Conservation (phyloP, 495 filamentous ascomycete genomes). For the Penicillium bialowiezense region DNA sequence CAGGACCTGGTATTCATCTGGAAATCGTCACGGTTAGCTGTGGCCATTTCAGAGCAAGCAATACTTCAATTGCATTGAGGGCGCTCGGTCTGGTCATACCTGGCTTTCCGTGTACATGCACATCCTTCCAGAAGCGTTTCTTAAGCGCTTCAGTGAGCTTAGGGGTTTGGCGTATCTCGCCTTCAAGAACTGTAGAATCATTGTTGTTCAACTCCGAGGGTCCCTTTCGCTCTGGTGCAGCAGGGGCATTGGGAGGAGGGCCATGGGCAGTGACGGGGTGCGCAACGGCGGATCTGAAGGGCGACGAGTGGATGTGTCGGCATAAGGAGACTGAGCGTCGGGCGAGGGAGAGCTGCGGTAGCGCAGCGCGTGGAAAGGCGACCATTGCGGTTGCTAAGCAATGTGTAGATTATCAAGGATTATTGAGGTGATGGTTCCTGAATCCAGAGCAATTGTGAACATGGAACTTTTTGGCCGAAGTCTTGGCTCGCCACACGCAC, state of each 20-base stretch:
- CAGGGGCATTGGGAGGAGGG: constrained; percentile 76
- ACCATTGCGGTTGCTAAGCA: constrained; percentile 10
- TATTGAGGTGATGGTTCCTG: constrained; percentile 5
- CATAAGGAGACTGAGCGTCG: constrained; percentile 17
- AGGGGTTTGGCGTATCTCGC: constrained; percentile 33
- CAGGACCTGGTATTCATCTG: constrained; percentile 63
- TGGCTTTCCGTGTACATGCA: constrained; percentile 54
- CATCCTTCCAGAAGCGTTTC: constrained; percentile 84
- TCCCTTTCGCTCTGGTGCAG: constrained; percentile 50
- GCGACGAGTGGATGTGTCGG: constrained; percentile 52
- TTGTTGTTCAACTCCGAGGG: constrained; percentile 53
- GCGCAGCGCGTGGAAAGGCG: constrained; percentile 22
- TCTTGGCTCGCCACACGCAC: constrained; percentile 9
- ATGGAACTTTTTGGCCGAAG: constrained; percentile 6
- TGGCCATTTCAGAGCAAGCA: neutral
- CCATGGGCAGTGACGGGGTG: constrained; percentile 75
- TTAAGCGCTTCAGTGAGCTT: constrained; percentile 49
- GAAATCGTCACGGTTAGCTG: constrained; percentile 24
- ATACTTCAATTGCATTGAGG: neutral
- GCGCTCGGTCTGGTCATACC: constrained; percentile 39
- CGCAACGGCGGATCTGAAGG: constrained; percentile 51
- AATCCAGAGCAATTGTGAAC: neutral
- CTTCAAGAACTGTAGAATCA: constrained; percentile 48
- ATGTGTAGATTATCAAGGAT: neutral
- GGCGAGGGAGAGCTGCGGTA: constrained; percentile 18